Conservation (phyloP, 371 early-diverging fungal species). For the Syncephalastrum racemosum region DNA sequence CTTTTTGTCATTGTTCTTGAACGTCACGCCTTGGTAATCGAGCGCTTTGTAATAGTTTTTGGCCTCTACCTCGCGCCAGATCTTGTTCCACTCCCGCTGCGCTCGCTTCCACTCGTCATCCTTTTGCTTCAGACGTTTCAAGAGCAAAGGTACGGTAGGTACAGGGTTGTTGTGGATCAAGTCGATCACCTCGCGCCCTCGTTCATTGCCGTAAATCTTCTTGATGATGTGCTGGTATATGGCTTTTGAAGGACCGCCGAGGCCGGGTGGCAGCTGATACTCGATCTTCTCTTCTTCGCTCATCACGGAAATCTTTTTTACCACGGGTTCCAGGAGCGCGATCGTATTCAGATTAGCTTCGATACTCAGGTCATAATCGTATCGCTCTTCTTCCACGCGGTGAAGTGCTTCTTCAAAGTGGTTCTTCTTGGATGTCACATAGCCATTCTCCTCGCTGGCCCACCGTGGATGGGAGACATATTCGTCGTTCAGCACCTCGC, state of each 20-base stretch:
- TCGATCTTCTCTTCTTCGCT: conserved; percentile 73
- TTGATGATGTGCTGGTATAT: conserved; percentile 90
- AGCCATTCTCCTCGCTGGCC: conserved; percentile 93
- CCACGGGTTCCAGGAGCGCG: conserved; percentile 87
- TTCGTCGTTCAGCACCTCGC: conserved; percentile 95
- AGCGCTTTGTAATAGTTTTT: conserved; percentile 97
- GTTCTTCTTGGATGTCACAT: conserved; percentile 94
- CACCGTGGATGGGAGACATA: conserved; percentile 96
- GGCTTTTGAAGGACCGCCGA: conserved; percentile 82
- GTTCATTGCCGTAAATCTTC: conserved; percentile 86
- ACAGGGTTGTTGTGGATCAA: conserved; percentile 92
- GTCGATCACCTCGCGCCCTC: conserved; percentile 91
- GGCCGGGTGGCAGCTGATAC: conserved; percentile 71
- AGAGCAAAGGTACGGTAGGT: conserved; percentile 92
- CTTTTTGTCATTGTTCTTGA: conserved; percentile 88
- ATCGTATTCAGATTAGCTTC: conserved; percentile 94
- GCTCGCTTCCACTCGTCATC: conserved; percentile 94
- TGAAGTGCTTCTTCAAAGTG: conserved; percentile 95
- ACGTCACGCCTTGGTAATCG: conserved; percentile 91
- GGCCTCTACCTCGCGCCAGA: conserved; percentile 94
- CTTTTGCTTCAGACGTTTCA: conserved; percentile 96
- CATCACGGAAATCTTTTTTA: conserved; percentile 76
- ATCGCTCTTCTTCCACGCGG: conserved; percentile 97
- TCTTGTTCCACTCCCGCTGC: conserved; percentile 88
- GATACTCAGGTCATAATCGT: conserved; percentile 97